A percentile compares a stretch with the other conserved stretches of the same genome.
phyloP scores from a whole-genome alignment of 495 filamentous ascomycete genomes.

The Baudoinia panamericana region DNA sequence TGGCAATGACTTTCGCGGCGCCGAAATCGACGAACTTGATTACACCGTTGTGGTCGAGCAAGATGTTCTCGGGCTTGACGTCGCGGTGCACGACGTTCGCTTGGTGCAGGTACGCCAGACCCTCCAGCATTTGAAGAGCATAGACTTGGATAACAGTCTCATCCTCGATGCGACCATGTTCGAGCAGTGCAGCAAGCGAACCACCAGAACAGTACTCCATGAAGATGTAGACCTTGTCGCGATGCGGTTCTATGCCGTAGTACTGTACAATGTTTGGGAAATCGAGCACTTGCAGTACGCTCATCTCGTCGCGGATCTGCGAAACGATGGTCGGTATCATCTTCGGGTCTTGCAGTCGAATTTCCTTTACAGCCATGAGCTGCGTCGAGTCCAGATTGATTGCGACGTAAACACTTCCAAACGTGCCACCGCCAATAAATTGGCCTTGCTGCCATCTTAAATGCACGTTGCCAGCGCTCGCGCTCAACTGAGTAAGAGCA shows the following conservation, averaged over 20 bases:
- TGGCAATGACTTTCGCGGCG: conserved; percentile 91
- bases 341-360: conserved; percentile 90
- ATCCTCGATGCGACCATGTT: conserved; percentile 94
- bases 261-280: conserved; percentile 97
- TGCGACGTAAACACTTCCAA: conserved; percentile 91
- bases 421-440: conserved; percentile 92
- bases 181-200: conserved; percentile 76
- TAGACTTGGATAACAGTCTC: conserved; percentile 98
- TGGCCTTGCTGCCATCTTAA: conserved; percentile 96
- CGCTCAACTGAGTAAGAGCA: conserved; percentile 82
- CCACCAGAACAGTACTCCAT: conserved; percentile 98
- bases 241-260: conserved; percentile 93
- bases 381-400: conserved; percentile 94
- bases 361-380: conserved; percentile 97
- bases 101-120: conserved; percentile 87
- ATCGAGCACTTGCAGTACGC: conserved; percentile 82
- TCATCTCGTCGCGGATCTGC: conserved; percentile 95
- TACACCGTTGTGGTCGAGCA: conserved; percentile 92
- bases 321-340: conserved; percentile 83
- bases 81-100: conserved; percentile 84
- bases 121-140: conserved; percentile 87
- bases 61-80: conserved; percentile 95
- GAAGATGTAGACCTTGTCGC: conserved; percentile 98
- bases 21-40: conserved; percentile 99
- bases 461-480: conserved; percentile 84